Conservation (phyloP, 1,139 yeast genomes). For the Saccharomyces hybrid region DNA sequence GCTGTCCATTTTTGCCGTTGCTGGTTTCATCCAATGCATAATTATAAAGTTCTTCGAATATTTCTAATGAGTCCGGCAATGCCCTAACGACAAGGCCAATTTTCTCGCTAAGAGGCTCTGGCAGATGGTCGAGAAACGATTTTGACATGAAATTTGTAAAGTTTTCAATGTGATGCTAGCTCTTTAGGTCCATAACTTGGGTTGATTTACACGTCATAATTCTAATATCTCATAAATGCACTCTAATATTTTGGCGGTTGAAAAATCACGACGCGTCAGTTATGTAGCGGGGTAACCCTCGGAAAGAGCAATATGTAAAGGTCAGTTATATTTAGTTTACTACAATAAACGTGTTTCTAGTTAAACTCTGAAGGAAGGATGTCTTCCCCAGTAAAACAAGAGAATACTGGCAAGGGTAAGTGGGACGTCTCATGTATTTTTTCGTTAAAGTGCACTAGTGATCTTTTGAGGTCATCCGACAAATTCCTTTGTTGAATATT, state of each 20-base stretch:
- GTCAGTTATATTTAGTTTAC: not conserved
- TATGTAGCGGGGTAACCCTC: not conserved
- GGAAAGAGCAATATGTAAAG: not conserved
- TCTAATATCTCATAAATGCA: not conserved
- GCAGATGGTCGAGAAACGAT: conserved; percentile 16
- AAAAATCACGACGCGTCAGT: conserved; percentile 1
- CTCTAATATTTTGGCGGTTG: not conserved
- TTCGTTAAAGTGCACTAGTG: conserved; percentile 89
- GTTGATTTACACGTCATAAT: not conserved
- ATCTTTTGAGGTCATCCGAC: conserved; percentile 68
- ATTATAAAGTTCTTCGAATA: conserved; percentile 23
- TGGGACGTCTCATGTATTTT: conserved; percentile 80
- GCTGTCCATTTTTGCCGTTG: conserved; percentile 17
- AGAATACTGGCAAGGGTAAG: conserved; percentile 57
- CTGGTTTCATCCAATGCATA: conserved; percentile 8
- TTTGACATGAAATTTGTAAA: conserved; percentile 6
- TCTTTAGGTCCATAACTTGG: not conserved
- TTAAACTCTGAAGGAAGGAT: not conserved
- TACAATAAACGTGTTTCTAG: not conserved
- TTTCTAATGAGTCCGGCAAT: conserved; percentile 18
- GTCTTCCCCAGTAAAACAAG: conserved; percentile 34
- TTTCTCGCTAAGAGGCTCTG: conserved; percentile 20
- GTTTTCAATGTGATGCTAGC: not conserved
- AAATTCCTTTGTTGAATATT: conserved; percentile 72
- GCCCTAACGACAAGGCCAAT: conserved; percentile 19